Percentiles rank a stretch among this genome's conserved stretches.
These are phyloP conservation scores for Fraxinus floribunda DNA, from an alignment of 305 asterid species.

Conservation along the genomic window DNA sequence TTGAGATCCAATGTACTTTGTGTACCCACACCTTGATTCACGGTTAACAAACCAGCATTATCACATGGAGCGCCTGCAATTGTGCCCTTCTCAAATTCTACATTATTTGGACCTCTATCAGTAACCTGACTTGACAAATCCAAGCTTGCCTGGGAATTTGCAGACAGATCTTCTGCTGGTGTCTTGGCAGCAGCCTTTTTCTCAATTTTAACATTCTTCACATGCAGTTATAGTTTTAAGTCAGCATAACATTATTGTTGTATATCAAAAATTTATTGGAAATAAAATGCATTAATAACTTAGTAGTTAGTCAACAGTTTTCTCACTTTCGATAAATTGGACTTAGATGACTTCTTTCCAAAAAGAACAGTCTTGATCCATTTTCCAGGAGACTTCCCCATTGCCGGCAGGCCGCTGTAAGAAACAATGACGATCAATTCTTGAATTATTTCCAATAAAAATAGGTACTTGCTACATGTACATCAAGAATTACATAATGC, in stretches of 20 bases:
- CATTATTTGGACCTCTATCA: conserved; percentile 26
- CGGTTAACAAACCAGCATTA: conserved; percentile 24
- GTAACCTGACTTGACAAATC: conserved; percentile 25
- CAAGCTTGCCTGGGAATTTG: conserved; percentile 20
- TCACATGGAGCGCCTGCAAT: conserved; percentile 26
- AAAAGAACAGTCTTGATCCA: conserved; percentile 72
- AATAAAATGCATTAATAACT: background rate
- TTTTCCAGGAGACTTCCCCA: conserved; percentile 83
- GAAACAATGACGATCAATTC: conserved; percentile 18
- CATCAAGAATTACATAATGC: too few species aligned
- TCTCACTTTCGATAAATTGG: conserved; percentile 52
- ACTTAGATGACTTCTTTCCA: conserved; percentile 62
- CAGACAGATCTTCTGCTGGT: conserved; percentile 21
- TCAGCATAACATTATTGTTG: background rate
- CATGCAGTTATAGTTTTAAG: conserved; percentile 1
- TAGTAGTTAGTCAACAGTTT: background rate
- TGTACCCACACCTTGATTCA: conserved; percentile 26
- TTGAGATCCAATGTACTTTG: conserved; percentile 26
- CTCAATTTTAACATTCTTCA: conserved; percentile 38
- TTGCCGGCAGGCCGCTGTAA: conserved; percentile 29
- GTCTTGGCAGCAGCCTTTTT: conserved; percentile 29
- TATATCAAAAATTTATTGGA: background rate
- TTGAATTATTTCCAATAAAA: conserved; percentile 29
- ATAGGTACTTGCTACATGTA: background rate
- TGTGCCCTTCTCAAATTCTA: conserved; percentile 29